These are phyloP conservation scores for Hypomontagnella monticulosa DNA, from an alignment of 495 filamentous ascomycete species.

Conservation along the genomic window DNA sequence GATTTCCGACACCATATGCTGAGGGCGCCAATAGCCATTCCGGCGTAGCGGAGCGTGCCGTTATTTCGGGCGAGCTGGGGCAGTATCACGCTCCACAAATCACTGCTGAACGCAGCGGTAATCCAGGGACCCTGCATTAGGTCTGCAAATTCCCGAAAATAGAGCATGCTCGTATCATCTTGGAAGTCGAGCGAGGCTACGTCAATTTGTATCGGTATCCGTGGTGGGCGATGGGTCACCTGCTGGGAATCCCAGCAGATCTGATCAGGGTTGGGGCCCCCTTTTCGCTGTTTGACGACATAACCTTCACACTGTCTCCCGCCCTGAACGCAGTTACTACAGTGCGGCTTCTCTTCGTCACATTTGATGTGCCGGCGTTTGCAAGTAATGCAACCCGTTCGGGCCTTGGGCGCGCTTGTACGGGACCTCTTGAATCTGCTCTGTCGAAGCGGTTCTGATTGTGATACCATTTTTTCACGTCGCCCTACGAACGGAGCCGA, in stretches of 20 bases:
- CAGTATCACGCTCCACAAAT: conserved; percentile 21
- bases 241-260: conserved; percentile 20
- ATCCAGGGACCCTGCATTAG: conserved; percentile 18
- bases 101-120: conserved; percentile 1
- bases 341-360: conserved; percentile 55
- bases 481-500: no score
- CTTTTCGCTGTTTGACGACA: not conserved
- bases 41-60: conserved; percentile 19
- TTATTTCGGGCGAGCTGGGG: conserved; percentile 17
- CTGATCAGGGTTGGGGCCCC: not conserved
- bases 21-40: conserved; percentile 26
- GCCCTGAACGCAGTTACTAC: conserved; percentile 34
- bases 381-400: conserved; percentile 50
- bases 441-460: not conserved
- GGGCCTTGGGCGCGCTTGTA: conserved; percentile 19
- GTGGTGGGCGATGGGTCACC: conserved; percentile 1
- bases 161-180: conserved; percentile 3
- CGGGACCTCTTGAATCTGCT: conserved; percentile 17
- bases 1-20: conserved; percentile 24
- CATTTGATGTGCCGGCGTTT: conserved; percentile 48
- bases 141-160: conserved; percentile 24
- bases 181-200: conserved; percentile 19
- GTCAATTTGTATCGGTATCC: conserved; percentile 7
- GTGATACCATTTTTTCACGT: no score
- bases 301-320: conserved; percentile 23